Base-by-base conservation (phyloP, 2,329 filamentous ascomycete species). In the Penicillium sp. region DNA sequence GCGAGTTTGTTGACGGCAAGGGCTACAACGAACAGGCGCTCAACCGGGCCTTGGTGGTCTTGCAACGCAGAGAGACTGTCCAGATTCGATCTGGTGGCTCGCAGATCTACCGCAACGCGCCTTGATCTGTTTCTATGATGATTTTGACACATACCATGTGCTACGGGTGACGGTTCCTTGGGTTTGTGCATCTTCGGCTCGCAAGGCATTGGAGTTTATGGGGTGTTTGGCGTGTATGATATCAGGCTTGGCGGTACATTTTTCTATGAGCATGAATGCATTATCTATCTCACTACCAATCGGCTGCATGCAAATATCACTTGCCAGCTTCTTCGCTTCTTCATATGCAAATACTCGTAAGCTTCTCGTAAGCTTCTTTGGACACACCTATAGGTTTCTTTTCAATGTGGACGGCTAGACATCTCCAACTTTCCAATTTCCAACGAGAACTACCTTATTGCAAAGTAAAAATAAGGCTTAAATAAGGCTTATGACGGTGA, bases 1-100 rank as follows among this genome's bases (percentile, higher is more conserved):
- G 89, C 40, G 93, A 98, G 69, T 91, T 98, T 78, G 89, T 95
- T 4, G 90, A 95, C 63, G 86, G 87, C 12, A 89, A 91, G 69
- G 89, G 89, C 0, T 97, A 92, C 71, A 89, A 82, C 55, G 93
- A 97, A 71, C 86, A 89, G 66, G 85, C 84, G 13, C 78, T 98
- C 27, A 91, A 91, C 58, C 78, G 92, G 60, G 89, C 92, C 0
- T 69, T 98, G 60, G 84, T 92, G 74, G 81, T 97, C 13, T 72
- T 98, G 72, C 89, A 95, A 69, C 79, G 91, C 63, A 81, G 90
- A 59, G 92, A 96, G 61, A 95, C 88, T 1, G 66, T 78, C 23
- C 72, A 75, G 49, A 73, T 78, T 50, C 71, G 76, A 47, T 75
- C 72, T 32, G 75, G 75, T 43, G 75, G 75, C 4, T 73, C 71